These are phyloP conservation scores for Geotrichum ghanense DNA, from an alignment of 805 yeast species.

Conservation along the genomic window DNA sequence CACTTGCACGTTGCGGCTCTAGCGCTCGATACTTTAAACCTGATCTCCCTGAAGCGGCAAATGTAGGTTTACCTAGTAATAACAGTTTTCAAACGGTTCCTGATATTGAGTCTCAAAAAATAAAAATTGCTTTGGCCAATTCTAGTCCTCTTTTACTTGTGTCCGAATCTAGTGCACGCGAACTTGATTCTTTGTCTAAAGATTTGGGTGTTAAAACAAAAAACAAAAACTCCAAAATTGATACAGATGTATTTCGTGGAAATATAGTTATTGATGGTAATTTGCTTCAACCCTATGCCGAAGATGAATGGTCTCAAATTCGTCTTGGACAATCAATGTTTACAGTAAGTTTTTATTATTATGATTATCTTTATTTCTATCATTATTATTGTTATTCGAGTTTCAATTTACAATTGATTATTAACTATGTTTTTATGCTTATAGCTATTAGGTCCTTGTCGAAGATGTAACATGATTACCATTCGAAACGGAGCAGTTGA, in stretches of 20 bases:
- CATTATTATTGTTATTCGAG: too few relatives aligned
- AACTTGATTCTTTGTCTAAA: slow-evolving; percentile 5
- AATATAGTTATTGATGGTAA: slow-evolving; percentile 27
- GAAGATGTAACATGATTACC: slow-evolving; percentile 36
- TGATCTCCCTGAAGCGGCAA: slow-evolving; percentile 3
- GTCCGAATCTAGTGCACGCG: slow-evolving; percentile 22
- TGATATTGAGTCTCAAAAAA: background rate
- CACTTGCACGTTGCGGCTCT: slow-evolving; percentile 22
- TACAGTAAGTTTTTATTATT: slow-evolving; percentile 5
- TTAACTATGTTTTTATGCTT: background rate
- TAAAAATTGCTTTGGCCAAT: slow-evolving; percentile 18
- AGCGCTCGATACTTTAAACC: slow-evolving; percentile 10
- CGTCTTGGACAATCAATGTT: slow-evolving; percentile 9
- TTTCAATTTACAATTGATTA: background rate
- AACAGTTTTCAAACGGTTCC: slow-evolving; percentile 11
- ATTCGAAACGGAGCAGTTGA: slow-evolving; percentile 29
- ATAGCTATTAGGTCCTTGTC: slow-evolving; percentile 25
- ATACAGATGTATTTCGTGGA: slow-evolving; percentile 26
- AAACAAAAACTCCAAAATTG: slow-evolving; percentile 8
- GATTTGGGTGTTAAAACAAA: background rate
- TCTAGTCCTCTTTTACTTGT: slow-evolving; percentile 32
- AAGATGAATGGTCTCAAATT: slow-evolving; percentile 28
- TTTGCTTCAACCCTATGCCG: slow-evolving; percentile 25
- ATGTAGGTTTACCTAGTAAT: background rate
- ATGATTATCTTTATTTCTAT: too few relatives aligned